Base-by-base conservation (phyloP, 495 filamentous ascomycete species). In the Aspergillus kassunensis region DNA sequence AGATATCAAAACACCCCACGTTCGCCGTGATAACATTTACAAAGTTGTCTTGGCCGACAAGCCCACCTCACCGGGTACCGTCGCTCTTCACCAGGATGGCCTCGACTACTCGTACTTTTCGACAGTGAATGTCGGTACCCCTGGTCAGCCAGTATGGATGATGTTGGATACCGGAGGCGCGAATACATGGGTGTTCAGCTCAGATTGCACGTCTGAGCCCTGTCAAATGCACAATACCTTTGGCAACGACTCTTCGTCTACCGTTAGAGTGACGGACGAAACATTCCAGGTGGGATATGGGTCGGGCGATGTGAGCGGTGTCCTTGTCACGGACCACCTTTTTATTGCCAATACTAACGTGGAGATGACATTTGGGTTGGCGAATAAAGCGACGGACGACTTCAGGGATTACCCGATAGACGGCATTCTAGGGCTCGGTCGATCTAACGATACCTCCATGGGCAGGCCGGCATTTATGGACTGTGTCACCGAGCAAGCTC, bases 361-460 rank as follows among this genome's bases (percentile, higher is more conserved):
- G 15, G 60, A 72, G 0, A 68, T 89, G 54, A 69, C 77, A 7
- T 88, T 96, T 63, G 90, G 90, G 4, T 57, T 88, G 53, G 87
- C 82, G 13, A 81, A 75, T 33, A 70, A 77, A 18, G 85, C 85
- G 12, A 84, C 84, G 4, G 64, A 80, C 43, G 80, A 90, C 41
- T 92, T 96, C 65, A 53, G 68, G 24, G 77, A 75, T 54, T 93
- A 90, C 58, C 85, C 89, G 15, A 86, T 93, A 56, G 90, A 95
- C 61, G 90, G 90, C n/a, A 93, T 95, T 42, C 67, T 95, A 6
- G 90, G 88, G 6, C 69, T 95, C n/a, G 83, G 83, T 7, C 82
- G 68, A 57, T 71, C 67, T 44, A 68, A 53, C 58, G 71, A 59
- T 31, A 67, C 51, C 30, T 66, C 64, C 6, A 73, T 73, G 57